Conservation (phyloP, 805 yeast species). For the Suhomyces sp. region DNA sequence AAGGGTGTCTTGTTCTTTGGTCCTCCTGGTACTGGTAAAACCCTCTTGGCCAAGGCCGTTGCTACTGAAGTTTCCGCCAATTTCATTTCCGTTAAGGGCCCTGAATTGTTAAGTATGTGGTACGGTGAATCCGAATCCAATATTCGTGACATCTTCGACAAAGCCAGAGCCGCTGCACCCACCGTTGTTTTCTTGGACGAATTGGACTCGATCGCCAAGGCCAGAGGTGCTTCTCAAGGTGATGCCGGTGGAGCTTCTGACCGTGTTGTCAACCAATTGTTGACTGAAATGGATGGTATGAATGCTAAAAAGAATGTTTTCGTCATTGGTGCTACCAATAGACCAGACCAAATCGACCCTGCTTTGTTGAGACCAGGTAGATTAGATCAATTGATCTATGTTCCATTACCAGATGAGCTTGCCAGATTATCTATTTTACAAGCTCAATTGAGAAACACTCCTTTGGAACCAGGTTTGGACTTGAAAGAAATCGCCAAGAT, state of each 20-base stretch:
- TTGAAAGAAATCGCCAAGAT: slow-evolving; percentile 84
- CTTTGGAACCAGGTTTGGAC: slow-evolving; percentile 95
- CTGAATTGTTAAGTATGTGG: slow-evolving; percentile 97
- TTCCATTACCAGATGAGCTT: slow-evolving; percentile 94
- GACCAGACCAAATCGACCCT: slow-evolving; percentile 99
- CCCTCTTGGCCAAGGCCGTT: slow-evolving; percentile 96
- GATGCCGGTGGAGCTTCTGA: slow-evolving; percentile 98
- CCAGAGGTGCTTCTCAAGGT: slow-evolving; percentile 82
- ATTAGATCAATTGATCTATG: slow-evolving; percentile 96
- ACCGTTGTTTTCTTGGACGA: slow-evolving; percentile 98
- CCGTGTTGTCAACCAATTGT: slow-evolving; percentile 91
- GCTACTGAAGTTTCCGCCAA: slow-evolving; percentile 99
- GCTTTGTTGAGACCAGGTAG: slow-evolving; percentile 99
- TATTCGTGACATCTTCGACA: slow-evolving; percentile 95
- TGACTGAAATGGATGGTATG: slow-evolving; percentile 99
- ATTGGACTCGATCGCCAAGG: slow-evolving; percentile 95
- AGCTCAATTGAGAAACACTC: slow-evolving; percentile 98
- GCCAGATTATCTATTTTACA: slow-evolving; percentile 90
- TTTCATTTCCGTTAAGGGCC: slow-evolving; percentile 96
- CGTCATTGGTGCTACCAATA: slow-evolving; percentile 98
- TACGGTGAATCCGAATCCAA: slow-evolving; percentile 98
- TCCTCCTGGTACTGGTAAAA: slow-evolving; percentile 99
- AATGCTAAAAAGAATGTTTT: slow-evolving; percentile 98
- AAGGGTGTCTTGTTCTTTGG: slow-evolving; percentile 98
- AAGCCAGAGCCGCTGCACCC: slow-evolving; percentile 99